Percentiles rank a stretch among this genome's conserved stretches.
Conservation (phyloP, 2,329 filamentous ascomycete species). For the Alternaria viburni region DNA sequence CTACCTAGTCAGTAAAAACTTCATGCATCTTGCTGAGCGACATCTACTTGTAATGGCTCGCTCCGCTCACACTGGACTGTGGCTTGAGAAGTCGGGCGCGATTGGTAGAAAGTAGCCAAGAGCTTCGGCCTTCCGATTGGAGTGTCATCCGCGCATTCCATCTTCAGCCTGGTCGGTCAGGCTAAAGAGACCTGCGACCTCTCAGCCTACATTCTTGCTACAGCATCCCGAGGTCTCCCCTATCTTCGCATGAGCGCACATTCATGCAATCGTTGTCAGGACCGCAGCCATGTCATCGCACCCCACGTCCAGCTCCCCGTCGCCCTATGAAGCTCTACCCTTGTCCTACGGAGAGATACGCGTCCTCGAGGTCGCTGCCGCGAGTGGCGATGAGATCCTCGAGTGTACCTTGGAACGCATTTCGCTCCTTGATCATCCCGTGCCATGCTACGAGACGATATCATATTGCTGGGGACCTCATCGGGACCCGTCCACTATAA, state of each 20-base stretch:
- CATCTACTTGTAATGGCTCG: background rate
- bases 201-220: fast-evolving
- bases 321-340: background rate
- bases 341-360: background rate
- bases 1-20: too few species aligned
- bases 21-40: too few species aligned
- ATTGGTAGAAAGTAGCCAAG: background rate
- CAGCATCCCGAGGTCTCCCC: fast-evolving
- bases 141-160: background rate
- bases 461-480: background rate
- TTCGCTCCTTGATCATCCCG: fast-evolving
- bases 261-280: background rate
- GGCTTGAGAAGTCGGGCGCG: background rate
- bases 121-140: background rate
- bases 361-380: fast-evolving
- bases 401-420: background rate
- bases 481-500: fast-evolving
- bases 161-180: background rate
- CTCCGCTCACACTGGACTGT: background rate
- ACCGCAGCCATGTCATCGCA: background rate
- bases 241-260: background rate
- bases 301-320: fast-evolving
- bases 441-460: background rate
- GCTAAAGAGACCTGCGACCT: too few species aligned
- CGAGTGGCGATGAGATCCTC: fast-evolving